Base-by-base conservation (phyloP, 208 protist genomes). In the Acanthamoeba castellanii region DNA sequence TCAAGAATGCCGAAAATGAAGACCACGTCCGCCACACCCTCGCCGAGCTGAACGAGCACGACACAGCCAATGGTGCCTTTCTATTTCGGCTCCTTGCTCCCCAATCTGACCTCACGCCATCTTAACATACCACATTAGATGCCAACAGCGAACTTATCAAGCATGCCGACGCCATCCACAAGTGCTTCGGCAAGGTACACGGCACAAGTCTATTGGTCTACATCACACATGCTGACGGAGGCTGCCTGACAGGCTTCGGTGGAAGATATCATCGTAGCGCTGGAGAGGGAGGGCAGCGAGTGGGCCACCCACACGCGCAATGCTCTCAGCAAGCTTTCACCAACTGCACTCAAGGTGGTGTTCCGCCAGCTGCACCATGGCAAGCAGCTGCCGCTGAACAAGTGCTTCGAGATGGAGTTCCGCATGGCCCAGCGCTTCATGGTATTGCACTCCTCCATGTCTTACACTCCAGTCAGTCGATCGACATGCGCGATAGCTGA, bases 331-430 rank as follows among this genome's bases (percentile, higher is more conserved):
- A 59, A 50, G 14, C 93, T 96, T 18, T 97, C 96, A 30, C 96
- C 96, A 16, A 95, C 82, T 4, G n/a, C 72, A 8, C 52, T 97
- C 5, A 97, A 96, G 87, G 89, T 95, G 7, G 47, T 89, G 5
- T 85, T 87, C 66, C 76, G 84, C 34, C 95, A 96, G 87, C 52
- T 97, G 42, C 95, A 96, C 20, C 32, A 78, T 25, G 94, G 89
- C 16, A 59, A 68, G 50, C 57, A 59, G 14, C 47, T 52, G 37
- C 61, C 70, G 30, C 34, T 96, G 7, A 61, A 68, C 6, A 70
- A 96, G 52, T 96, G 89, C 84, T 76, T 97, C 25, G 85, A 95
- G 42, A 95, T 95, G 96, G 96, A 97, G 87, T 92, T 96, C 27
- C 95, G 96, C 55, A 96, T 97, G 82, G 37, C 95, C 20, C 94